Base-by-base conservation (phyloP, 495 filamentous ascomycete species). In the Annulohypoxylon moriforme region DNA sequence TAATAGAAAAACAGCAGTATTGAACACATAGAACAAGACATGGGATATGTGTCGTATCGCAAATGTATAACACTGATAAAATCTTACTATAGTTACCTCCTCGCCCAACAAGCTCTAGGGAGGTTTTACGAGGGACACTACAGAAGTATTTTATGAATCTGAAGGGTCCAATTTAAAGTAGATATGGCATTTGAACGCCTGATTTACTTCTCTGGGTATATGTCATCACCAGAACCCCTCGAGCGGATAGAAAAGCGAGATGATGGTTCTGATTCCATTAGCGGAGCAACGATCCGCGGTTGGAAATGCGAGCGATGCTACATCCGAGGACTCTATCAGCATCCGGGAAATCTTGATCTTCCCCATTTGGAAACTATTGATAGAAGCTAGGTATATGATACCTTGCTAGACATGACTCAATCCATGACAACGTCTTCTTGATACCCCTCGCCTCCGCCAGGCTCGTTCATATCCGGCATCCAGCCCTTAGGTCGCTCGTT, bases 401-500 rank as follows among this genome's bases (percentile, higher is more conserved):
- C 36, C 36, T 40, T 40, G 13, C 36, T 18, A 57, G n/a, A 13
- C 31, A 18, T 10, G 33, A 0, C 22, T 74, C 63, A 74, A 47
- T 57, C 60, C 76, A 76, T 76, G n/a, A 44, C n/a, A 4, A 72
- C 55, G 50, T 78, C 76, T 1, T 71, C 76, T 1, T 57, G 69
- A 4, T 74, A 63, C 9, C 33, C 50, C 31, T 64, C 70, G 8
- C 40, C 57, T n/a, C 72, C 69, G 0, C 40, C 52, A 9, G 69
- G 38, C 25, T 82, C 86, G 4, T 83, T 85, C 68, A 94, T 74
- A 80, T 97, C 95, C 24, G 95, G 96, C 71, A 93, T 87, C 96
- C 96, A 98, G 4, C 96, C 96, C 70, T 90, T 91, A 3, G 96
- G 96, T 63, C 94, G 83, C 81, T 99, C 96, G 53, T 89, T 90